Evolutionary conservation across 768 basidiomycete genomes (phyloP).

Genomic region (Mycena vitilis): DNA sequence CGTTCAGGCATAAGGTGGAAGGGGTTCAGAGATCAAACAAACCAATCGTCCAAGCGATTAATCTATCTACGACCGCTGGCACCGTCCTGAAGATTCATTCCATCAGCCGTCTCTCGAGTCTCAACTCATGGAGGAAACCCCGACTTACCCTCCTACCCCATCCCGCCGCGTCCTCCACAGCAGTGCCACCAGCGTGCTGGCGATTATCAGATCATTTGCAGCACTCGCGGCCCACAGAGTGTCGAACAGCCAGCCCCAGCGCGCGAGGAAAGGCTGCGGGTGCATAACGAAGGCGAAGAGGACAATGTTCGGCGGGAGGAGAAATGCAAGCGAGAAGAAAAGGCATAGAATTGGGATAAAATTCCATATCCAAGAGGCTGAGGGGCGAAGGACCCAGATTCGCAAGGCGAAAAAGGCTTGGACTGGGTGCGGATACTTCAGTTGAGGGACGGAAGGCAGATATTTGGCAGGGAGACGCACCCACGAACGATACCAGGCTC

Average conservation of each 20-base stretch:
- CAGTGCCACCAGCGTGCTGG: constrained; percentile 3
- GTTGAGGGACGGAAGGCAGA: too few species aligned
- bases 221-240: constrained; percentile 7
- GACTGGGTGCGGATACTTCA: not conserved
- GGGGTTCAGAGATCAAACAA: not conserved
- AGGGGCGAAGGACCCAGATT: not conserved
- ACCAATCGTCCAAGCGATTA: constrained; percentile 18
- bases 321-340: not conserved
- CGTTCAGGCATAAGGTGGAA: too few species aligned
- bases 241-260: not conserved
- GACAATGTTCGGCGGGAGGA: not conserved
- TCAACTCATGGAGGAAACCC: too few species aligned
- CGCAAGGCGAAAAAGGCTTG: constrained; percentile 17
- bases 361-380: not conserved
- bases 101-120: too few species aligned
- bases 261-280: not conserved
- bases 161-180: not conserved
- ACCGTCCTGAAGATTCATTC: not conserved
- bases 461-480: not conserved
- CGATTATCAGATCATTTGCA: constrained; percentile 17
- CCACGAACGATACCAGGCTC: not conserved
- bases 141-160: not conserved
- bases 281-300: not conserved
- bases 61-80: constrained; percentile 2
- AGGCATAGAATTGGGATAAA: constrained; percentile 5